These are phyloP conservation scores for Parastagonospora avenae DNA, from an alignment of 2,329 filamentous ascomycete species.

Conservation along the genomic window DNA sequence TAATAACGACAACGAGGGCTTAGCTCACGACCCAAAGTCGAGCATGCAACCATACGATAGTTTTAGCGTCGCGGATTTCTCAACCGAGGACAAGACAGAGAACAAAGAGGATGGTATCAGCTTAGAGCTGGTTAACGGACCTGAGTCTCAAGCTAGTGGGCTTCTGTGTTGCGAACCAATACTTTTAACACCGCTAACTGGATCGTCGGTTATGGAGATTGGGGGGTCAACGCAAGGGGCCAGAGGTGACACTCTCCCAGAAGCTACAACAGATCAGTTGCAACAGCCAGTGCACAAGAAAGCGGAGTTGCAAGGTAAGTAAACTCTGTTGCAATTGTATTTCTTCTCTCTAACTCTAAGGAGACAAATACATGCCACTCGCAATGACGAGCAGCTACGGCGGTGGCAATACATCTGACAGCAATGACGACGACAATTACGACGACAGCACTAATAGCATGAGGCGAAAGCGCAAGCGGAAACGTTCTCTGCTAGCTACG, in stretches of 20 bases:
- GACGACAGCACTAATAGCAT: background rate
- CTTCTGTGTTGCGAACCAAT: slow-evolving; percentile 1
- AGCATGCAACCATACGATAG: background rate
- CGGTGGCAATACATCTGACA: background rate
- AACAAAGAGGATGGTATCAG: background rate
- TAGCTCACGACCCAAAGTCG: background rate
- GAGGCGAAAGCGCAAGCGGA: background rate
- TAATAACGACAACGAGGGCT: background rate
- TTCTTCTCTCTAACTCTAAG: slow-evolving; percentile 7
- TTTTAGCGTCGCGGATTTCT: background rate
- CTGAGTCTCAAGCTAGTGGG: slow-evolving; percentile 6
- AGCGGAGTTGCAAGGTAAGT: slow-evolving; percentile 7
- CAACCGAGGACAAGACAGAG: background rate
- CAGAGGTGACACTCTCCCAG: slow-evolving; percentile 1
- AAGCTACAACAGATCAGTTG: slow-evolving; percentile 8
- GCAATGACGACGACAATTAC: no score
- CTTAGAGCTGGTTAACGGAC: slow-evolving; percentile 1
- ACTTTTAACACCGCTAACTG: slow-evolving; percentile 7
- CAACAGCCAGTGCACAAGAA: slow-evolving; percentile 5
- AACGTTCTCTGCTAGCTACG: background rate
- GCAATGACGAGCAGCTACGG: background rate
- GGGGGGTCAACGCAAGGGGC: slow-evolving; percentile 4
- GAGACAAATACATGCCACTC: background rate
- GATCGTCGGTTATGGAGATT: slow-evolving; percentile 5
- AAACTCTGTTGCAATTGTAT: slow-evolving; percentile 6